Conservation (phyloP, 305 asterid genomes). For the Fraxinus greggii region DNA sequence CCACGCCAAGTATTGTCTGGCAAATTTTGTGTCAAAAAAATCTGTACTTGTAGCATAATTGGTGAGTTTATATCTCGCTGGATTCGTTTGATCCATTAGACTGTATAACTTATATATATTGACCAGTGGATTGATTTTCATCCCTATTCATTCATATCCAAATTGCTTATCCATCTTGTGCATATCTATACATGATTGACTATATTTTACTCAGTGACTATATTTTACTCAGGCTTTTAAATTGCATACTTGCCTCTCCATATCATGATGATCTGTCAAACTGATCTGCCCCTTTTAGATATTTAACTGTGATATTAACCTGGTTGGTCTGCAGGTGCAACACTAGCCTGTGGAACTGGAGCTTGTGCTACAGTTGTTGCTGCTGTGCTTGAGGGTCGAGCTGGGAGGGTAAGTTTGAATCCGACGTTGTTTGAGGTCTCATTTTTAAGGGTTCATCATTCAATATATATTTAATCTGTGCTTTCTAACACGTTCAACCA, state of each 20-base stretch:
- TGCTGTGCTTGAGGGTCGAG: conserved; percentile 83
- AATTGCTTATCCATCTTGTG: background rate
- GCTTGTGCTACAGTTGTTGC: conserved; percentile 95
- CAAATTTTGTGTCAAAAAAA: no score
- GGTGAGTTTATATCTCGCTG: no score
- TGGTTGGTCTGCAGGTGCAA: conserved; percentile 55
- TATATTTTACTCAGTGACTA: background rate
- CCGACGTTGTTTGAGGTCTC: background rate
- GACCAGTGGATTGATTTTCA: background rate
- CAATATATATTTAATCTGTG: background rate
- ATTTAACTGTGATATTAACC: conserved; percentile 8
- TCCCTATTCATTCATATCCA: background rate
- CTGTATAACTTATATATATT: background rate
- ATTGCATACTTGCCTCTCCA: background rate
- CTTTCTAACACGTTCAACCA: background rate
- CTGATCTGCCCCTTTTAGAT: background rate
- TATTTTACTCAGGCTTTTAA: background rate
- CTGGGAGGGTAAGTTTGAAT: conserved; percentile 60
- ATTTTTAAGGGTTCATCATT: background rate
- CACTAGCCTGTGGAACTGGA: conserved; percentile 97
- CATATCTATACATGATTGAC: background rate
- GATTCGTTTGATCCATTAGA: no score
- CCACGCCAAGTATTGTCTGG: no score
- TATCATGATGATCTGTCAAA: background rate
- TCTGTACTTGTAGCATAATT: no score